Evolutionary conservation across 1,284 basidiomycete genomes (phyloP).

Genomic region (Leccinum subrobustum): DNA sequence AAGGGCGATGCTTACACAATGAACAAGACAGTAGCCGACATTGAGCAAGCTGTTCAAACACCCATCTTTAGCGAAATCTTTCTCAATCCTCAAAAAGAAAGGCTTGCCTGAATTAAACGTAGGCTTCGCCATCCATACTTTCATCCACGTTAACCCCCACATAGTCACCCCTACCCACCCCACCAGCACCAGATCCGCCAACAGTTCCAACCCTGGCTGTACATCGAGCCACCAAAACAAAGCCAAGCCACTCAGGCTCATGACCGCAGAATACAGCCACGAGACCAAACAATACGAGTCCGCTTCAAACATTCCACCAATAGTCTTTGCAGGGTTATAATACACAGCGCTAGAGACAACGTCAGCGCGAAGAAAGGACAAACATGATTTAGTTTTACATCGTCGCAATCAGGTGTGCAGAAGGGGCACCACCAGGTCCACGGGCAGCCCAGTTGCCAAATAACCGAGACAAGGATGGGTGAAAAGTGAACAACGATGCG

Average conservation of each 20-base stretch:
- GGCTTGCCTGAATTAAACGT: constrained; percentile 85
- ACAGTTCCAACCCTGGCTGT: constrained; percentile 64
- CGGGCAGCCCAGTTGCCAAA: constrained; percentile 62
- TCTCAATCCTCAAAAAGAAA: background rate
- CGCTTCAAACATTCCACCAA: constrained; percentile 90
- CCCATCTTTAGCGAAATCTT: background rate
- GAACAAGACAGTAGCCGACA: constrained; percentile 86
- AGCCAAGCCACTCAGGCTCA: constrained; percentile 75
- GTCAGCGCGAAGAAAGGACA: constrained; percentile 9
- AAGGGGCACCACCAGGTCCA: constrained; percentile 48
- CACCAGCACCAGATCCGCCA: constrained; percentile 68
- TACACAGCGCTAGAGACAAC: constrained; percentile 60
- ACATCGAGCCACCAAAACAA: constrained; percentile 79
- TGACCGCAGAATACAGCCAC: constrained; percentile 67
- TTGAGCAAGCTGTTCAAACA: constrained; percentile 69
- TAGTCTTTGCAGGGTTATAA: constrained; percentile 82
- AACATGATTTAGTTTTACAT: constrained; percentile 48
- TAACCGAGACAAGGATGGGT: constrained; percentile 63
- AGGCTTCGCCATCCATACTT: constrained; percentile 87
- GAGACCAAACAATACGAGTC: constrained; percentile 77
- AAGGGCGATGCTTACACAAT: constrained; percentile 58
- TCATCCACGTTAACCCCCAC: constrained; percentile 81
- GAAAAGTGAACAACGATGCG: constrained; percentile 91
- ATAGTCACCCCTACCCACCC: constrained; percentile 84
- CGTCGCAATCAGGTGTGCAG: constrained; percentile 90